phyloP scores from a whole-genome alignment of 169 alveolate species.

The Plasmodium vivax region DNA sequence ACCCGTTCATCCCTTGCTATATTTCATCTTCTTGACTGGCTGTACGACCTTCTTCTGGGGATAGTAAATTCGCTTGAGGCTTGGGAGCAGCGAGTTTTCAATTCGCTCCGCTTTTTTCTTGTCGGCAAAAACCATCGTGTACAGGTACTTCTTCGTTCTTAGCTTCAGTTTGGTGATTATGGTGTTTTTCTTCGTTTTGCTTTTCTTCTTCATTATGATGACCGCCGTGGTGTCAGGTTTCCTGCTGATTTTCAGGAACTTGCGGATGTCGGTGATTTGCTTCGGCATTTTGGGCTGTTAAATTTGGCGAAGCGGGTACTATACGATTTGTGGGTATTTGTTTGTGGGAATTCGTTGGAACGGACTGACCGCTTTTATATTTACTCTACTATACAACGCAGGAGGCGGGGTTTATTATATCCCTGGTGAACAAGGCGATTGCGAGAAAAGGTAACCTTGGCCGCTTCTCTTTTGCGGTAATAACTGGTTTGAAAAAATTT shows the following conservation, averaged over 20 bases:
- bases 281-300: constrained; percentile 83
- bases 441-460: background rate
- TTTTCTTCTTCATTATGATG: constrained; percentile 87
- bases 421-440: background rate
- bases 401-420: background rate
- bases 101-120: constrained; percentile 94
- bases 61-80: constrained; percentile 76
- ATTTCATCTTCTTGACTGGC: constrained; percentile 13
- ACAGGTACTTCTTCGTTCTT: constrained; percentile 93
- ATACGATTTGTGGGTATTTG: background rate
- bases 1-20: background rate
- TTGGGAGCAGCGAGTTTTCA: constrained; percentile 91
- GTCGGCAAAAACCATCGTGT: constrained; percentile 95
- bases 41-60: constrained; percentile 45
- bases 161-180: constrained; percentile 94
- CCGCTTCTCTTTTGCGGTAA: background rate
- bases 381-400: background rate
- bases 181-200: constrained; percentile 83
- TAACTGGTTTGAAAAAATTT: background rate
- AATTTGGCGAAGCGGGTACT: background rate
- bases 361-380: background rate
- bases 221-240: constrained; percentile 90
- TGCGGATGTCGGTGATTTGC: constrained; percentile 86
- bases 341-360: background rate
- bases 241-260: constrained; percentile 84